Conservation (phyloP, 2,329 filamentous ascomycete species). For the Fonsecaea erecta region DNA sequence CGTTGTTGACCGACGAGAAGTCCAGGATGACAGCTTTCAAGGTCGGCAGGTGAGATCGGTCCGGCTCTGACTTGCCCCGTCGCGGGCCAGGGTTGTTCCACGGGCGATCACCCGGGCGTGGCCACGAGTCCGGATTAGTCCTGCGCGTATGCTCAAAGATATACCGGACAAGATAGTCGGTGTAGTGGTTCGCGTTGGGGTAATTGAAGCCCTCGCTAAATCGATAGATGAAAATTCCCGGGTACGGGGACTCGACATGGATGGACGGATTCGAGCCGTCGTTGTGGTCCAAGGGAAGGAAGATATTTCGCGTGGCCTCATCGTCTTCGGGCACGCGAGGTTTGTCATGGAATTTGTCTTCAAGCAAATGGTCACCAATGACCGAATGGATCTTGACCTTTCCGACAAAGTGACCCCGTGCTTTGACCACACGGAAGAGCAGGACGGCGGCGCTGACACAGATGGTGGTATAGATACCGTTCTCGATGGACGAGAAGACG, state of each 20-base stretch:
- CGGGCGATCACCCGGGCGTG: constrained; percentile 74
- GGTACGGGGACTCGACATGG: constrained; percentile 78
- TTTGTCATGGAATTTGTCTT: constrained; percentile 59
- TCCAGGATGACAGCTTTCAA: constrained; percentile 92
- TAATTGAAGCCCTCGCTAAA: constrained; percentile 97
- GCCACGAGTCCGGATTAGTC: constrained; percentile 71
- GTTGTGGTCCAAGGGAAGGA: constrained; percentile 82
- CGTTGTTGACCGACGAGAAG: constrained; percentile 90
- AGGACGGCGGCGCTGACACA: constrained; percentile 75
- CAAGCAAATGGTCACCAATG: constrained; percentile 72
- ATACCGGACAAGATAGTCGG: constrained; percentile 74
- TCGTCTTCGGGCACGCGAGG: constrained; percentile 36
- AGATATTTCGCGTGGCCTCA: constrained; percentile 68
- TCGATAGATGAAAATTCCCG: constrained; percentile 93
- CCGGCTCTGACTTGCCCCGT: constrained; percentile 57
- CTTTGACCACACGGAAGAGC: constrained; percentile 81
- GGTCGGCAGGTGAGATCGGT: constrained; percentile 62
- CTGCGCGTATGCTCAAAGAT: constrained; percentile 75
- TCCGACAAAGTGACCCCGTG: constrained; percentile 82
- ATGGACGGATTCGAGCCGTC: constrained; percentile 90
- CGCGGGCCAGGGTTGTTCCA: constrained; percentile 92
- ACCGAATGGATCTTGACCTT: constrained; percentile 83
- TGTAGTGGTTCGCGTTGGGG: constrained; percentile 85
- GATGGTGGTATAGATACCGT: constrained; percentile 89
- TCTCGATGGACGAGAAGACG: constrained; percentile 84